phyloP scores from a whole-genome alignment of 1,284 basidiomycete genomes.

The Rhodotorula sp. region DNA sequence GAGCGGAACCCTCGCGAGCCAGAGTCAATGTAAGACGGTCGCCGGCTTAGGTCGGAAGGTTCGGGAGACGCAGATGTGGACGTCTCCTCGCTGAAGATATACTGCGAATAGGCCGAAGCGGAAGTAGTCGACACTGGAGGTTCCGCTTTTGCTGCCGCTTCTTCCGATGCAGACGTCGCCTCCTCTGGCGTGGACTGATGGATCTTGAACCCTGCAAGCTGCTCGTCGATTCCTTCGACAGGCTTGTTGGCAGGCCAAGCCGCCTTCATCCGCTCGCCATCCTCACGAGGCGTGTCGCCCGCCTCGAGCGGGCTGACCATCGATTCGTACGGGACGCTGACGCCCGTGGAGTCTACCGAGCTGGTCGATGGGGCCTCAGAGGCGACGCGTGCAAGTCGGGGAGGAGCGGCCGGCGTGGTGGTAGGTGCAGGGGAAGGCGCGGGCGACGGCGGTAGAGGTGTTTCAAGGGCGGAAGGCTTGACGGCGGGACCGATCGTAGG shows the following conservation, averaged over 20 bases:
- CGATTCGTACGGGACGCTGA: slow-evolving; percentile 16
- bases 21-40: not conserved
- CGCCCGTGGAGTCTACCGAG: slow-evolving; percentile 5
- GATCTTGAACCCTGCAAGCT: slow-evolving; percentile 14
- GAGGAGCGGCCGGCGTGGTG: not conserved
- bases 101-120: slow-evolving; percentile 21
- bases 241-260: slow-evolving; percentile 28
- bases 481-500: too few species aligned
- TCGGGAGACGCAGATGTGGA: not conserved
- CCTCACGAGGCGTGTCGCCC: slow-evolving; percentile 5
- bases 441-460: slow-evolving; percentile 23
- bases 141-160: too few species aligned
- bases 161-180: not conserved
- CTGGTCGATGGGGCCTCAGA: slow-evolving; percentile 19
- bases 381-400: slow-evolving; percentile 1
- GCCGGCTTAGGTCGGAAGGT: not conserved
- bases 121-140: not conserved
- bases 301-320: slow-evolving; percentile 38
- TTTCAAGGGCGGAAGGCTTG: not conserved
- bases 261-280: not conserved
- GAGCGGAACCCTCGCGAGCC: slow-evolving; percentile 17
- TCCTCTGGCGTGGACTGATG: not conserved
- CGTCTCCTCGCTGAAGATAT: slow-evolving; percentile 21
- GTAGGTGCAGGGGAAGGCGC: not conserved
- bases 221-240: slow-evolving; percentile 9